These are phyloP conservation scores for Tricholoma terreum DNA, from an alignment of 768 basidiomycete species.

Conservation along the genomic window DNA sequence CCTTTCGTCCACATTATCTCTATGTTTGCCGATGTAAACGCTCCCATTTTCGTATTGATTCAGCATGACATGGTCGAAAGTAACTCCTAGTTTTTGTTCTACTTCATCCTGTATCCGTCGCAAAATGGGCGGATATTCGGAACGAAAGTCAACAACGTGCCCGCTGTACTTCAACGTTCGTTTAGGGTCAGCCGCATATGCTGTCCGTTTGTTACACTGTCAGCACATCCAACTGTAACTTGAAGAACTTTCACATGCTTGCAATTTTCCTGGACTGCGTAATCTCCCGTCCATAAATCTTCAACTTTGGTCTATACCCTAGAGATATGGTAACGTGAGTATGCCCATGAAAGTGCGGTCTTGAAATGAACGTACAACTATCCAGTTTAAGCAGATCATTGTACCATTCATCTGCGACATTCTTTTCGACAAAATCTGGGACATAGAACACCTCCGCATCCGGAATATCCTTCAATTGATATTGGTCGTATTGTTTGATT, in stretches of 20 bases:
- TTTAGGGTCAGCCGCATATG: conserved; percentile 26
- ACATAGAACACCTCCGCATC: conserved; percentile 30
- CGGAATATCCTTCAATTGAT: conserved; percentile 21
- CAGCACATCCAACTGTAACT: not conserved
- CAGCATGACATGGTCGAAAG: conserved; percentile 31
- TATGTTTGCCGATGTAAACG: conserved; percentile 30
- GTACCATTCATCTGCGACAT: conserved; percentile 24
- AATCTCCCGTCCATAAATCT: conserved; percentile 25
- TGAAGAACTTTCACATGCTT: conserved; percentile 13
- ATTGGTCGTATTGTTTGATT: conserved; percentile 13
- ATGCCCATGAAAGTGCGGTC: not conserved
- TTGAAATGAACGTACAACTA: conserved; percentile 7
- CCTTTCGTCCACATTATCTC: conserved; percentile 28
- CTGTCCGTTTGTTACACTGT: conserved; percentile 7
- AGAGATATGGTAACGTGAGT: not conserved
- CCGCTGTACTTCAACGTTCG: conserved; percentile 29
- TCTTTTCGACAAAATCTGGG: conserved; percentile 18
- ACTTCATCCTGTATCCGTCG: conserved; percentile 28
- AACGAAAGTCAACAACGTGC: conserved; percentile 27
- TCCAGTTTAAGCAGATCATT: conserved; percentile 12
- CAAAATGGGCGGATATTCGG: conserved; percentile 26
- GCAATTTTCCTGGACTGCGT: conserved; percentile 31
- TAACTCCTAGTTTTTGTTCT: conserved; percentile 24
- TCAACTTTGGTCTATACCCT: conserved; percentile 31
- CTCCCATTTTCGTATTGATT: conserved; percentile 28